Percentiles rank a stretch among this genome's conserved stretches.
Evolutionary conservation across 805 yeast species (phyloP).

Genomic region (Candida incommunis): DNA sequence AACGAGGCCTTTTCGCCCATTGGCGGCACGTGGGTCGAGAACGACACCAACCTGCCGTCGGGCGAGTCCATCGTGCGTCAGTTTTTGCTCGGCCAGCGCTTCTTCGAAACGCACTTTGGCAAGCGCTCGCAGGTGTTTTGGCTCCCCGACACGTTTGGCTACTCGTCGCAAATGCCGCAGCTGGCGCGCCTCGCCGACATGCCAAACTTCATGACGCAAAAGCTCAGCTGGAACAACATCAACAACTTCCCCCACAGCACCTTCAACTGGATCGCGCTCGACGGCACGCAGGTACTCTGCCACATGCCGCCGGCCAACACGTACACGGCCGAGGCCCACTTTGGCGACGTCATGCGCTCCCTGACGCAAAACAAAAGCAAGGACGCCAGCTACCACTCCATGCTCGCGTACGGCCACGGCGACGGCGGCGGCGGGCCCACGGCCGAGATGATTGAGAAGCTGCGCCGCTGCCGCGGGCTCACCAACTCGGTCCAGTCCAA

Average conservation of each 20-base stretch:
- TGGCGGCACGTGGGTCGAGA: slow-evolving; percentile 98
- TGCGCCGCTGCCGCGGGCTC: slow-evolving; percentile 82
- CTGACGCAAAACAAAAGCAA: slow-evolving; percentile 70
- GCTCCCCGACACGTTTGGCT: slow-evolving; percentile 97
- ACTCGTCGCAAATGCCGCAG: slow-evolving; percentile 91
- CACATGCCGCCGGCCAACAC: slow-evolving; percentile 99
- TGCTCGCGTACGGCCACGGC: slow-evolving; percentile 81
- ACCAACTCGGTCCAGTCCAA: slow-evolving; percentile 58
- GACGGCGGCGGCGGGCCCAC: slow-evolving; percentile 99
- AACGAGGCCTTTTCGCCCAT: slow-evolving; percentile 73
- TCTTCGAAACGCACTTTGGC: slow-evolving; percentile 70
- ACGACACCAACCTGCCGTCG: slow-evolving; percentile 89
- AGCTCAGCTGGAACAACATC: slow-evolving; percentile 92
- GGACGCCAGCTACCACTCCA: slow-evolving; percentile 65
- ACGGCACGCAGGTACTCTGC: slow-evolving; percentile 82
- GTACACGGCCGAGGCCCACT: slow-evolving; percentile 84
- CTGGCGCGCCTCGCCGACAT: slow-evolving; percentile 78
- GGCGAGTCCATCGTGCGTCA: slow-evolving; percentile 89
- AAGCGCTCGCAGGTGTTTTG: slow-evolving; percentile 63
- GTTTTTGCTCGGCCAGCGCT: slow-evolving; percentile 79
- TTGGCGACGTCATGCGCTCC: slow-evolving; percentile 82
- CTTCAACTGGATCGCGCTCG: slow-evolving; percentile 91
- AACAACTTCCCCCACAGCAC: slow-evolving; percentile 81
- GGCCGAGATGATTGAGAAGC: slow-evolving; percentile 82
- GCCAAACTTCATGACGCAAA: slow-evolving; percentile 78